A percentile compares a stretch with the other conserved stretches of the same genome.
Evolutionary conservation across 805 yeast species (phyloP).

Genomic region (Saturnispora quitensis): DNA sequence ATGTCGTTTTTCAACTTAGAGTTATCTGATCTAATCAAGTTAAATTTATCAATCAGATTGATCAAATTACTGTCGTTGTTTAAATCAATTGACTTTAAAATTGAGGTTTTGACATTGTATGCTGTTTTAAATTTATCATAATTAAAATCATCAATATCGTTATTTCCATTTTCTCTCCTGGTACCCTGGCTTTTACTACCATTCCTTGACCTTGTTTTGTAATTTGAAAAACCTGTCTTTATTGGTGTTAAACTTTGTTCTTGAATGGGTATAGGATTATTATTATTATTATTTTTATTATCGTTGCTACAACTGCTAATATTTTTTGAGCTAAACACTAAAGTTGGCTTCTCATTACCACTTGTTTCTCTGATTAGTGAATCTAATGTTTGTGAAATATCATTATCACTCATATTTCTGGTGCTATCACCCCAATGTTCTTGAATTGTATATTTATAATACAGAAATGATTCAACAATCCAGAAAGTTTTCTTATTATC

Average conservation of each 20-base stretch:
- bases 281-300: background rate
- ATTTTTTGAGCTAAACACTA: background rate
- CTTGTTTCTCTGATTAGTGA: conserved; percentile 1
- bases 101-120: background rate
- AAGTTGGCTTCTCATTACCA: background rate
- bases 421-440: background rate
- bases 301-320: background rate
- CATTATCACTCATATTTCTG: background rate
- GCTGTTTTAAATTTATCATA: background rate
- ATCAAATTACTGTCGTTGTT: conserved; percentile 17
- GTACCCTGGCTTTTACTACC: conserved; percentile 2
- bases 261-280: background rate
- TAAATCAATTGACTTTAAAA: conserved; percentile 11
- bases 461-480: background rate
- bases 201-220: background rate
- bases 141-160: background rate
- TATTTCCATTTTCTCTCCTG: background rate
- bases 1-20: conserved; percentile 18
- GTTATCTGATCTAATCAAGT: conserved; percentile 15
- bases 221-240: background rate
- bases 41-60: conserved; percentile 19
- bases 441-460: too few species aligned
- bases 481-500: background rate
- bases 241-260: background rate
- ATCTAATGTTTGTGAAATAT: conserved; percentile 1